phyloP scores from a whole-genome alignment of 2,329 filamentous ascomycete genomes.

The Aureobasidium sp. region DNA sequence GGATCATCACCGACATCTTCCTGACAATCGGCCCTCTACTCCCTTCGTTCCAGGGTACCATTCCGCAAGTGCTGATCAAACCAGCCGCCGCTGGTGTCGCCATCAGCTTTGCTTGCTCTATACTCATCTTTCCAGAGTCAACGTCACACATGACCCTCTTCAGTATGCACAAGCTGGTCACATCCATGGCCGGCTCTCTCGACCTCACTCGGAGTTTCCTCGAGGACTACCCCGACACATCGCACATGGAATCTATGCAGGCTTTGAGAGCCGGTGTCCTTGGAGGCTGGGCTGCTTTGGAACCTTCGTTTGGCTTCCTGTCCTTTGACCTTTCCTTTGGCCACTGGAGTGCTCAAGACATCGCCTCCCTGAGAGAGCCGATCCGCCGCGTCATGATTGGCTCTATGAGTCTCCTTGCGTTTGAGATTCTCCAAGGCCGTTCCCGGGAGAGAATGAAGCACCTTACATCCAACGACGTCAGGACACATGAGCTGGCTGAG shows the following conservation, averaged over 20 bases:
- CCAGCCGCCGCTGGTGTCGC: conserved; percentile 13
- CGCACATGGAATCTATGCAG: conserved; percentile 9
- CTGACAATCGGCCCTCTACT: conserved; percentile 14
- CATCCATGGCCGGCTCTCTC: not conserved
- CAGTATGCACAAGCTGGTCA: conserved; percentile 11
- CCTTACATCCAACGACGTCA: not conserved
- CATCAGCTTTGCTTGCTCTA: conserved; percentile 13
- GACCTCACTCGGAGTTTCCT: conserved; percentile 5
- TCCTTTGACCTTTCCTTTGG: conserved; percentile 43
- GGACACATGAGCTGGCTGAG: not conserved
- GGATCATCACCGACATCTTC: conserved; percentile 15
- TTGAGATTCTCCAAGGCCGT: conserved; percentile 9
- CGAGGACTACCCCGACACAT: not conserved
- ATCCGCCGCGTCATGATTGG: conserved; percentile 32
- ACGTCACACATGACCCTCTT: conserved; percentile 14
- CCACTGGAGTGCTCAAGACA: conserved; percentile 40
- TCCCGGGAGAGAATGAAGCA: not conserved
- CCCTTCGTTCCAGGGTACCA: conserved; percentile 11
- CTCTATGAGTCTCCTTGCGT: conserved; percentile 8
- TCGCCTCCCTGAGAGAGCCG: conserved; percentile 32
- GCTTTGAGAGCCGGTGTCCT: conserved; percentile 6
- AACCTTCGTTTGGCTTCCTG: conserved; percentile 31
- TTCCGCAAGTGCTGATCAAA: conserved; percentile 14
- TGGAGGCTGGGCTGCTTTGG: conserved; percentile 11
- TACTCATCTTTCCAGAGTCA: conserved; percentile 16